Evolutionary conservation across 2,329 filamentous ascomycete genomes (phyloP), one percentile per base, ranked within the genome.

Genomic region (Paecilomyces sp.): DNA sequence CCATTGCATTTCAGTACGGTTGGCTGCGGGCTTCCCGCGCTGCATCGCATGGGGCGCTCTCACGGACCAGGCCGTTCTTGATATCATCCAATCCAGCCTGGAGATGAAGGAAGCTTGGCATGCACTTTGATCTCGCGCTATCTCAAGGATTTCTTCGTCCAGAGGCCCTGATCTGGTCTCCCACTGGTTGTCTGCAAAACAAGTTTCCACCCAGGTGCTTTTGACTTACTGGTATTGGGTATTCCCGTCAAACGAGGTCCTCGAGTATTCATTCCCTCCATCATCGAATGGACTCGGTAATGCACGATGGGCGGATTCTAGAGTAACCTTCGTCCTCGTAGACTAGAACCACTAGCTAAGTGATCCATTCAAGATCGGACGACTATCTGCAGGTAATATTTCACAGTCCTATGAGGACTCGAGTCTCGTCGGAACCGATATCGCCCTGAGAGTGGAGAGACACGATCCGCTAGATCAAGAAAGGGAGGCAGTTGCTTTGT

Each of bases 81-180:
- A 18, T 8, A 33, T 12, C 11, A n/a, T 18, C 67, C 62, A 70
- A 68, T 70, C 58, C 41, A 34, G 12, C 7, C 9, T 33, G 33
- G 24, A 9, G 30, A 28, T 56, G 34, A 60, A 8, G 41, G 60
- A 64, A 67, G 64, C 66, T 69, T 70, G 68, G 67, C 68, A 62
- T 62, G 56, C 34, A 47, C 41, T 58, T 54, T 41, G 51, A 54
- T 34, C 52, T 54, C 50, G 24, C 41, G n/a, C 51, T 52, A 24
- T 47, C 31, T 8, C 25, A 12, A 47, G 18, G 9, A 57, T 57
- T 36, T 28, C 33, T 54, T 22, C 47, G 15, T 24, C n/a, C 54
- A 13, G 59, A 54, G 56, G 31, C 47, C 58, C 59, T 22, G 22
- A 22, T 22, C 22, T 62, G 62, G 31, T 62, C 57, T n/a, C 36